A percentile compares a stretch with the other conserved stretches of the same genome.
These are phyloP conservation scores for Mycena belliarum DNA, from an alignment of 768 basidiomycete species.

Conservation along the genomic window DNA sequence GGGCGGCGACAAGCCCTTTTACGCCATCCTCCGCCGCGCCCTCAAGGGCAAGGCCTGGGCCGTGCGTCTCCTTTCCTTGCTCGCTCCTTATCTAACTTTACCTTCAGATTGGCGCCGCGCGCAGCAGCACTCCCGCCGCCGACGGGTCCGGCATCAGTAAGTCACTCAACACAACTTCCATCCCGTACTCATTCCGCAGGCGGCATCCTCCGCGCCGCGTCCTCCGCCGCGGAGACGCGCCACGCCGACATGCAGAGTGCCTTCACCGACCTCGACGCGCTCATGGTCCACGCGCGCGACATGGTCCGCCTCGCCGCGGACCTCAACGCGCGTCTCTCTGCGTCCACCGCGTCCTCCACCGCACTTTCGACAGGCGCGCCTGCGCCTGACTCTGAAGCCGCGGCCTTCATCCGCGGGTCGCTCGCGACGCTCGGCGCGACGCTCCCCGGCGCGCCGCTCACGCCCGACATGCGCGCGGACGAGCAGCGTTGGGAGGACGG, in stretches of 20 bases:
- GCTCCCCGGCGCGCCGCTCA: conserved; percentile 77
- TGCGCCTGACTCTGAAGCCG: conserved; percentile 71
- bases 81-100: not conserved
- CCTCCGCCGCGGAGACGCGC: conserved; percentile 62
- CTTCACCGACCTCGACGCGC: conserved; percentile 82
- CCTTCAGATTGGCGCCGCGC: not conserved
- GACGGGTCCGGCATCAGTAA: conserved; percentile 52
- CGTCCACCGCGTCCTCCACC: conserved; percentile 30
- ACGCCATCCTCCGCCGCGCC: conserved; percentile 71
- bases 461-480: conserved; percentile 84
- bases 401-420: conserved; percentile 84
- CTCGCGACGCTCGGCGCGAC: conserved; percentile 88
- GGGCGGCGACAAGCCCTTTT: conserved; percentile 86
- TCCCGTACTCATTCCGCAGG: conserved; percentile 40
- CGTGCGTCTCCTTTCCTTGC: conserved; percentile 7
- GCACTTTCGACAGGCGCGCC: conserved; percentile 4
- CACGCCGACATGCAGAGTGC: conserved; percentile 72
- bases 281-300: conserved; percentile 89
- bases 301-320: conserved; percentile 91
- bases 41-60: conserved; percentile 79
- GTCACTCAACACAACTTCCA: conserved; percentile 19
- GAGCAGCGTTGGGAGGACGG: conserved; percentile 79
- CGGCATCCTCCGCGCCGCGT: conserved; percentile 76
- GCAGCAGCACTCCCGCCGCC: not conserved
- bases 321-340: conserved; percentile 72